Conservation (phyloP, 352 stramenopile species). For the Phytopythium kandeliae region DNA sequence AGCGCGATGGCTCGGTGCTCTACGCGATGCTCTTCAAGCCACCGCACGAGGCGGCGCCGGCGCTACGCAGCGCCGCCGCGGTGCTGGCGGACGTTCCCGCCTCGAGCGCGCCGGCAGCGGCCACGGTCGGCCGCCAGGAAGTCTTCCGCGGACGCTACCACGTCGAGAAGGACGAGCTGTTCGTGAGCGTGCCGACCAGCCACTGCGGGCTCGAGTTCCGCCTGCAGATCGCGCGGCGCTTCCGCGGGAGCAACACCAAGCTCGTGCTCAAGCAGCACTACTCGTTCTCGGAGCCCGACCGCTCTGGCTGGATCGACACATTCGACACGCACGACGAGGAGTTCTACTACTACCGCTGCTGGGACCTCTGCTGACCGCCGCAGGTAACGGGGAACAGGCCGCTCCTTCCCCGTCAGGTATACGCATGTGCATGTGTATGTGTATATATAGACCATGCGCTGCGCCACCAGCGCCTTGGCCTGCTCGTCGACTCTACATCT, state of each 20-base stretch:
- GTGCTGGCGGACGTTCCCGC: not conserved
- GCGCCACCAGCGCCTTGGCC: too few relatives aligned
- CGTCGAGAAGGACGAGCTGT: conserved; percentile 57
- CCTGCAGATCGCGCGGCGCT: conserved; percentile 38
- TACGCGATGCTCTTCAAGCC: conserved; percentile 78
- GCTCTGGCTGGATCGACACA: conserved; percentile 56
- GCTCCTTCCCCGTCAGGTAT: too few relatives aligned
- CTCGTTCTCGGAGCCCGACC: conserved; percentile 59
- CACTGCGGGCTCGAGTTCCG: conserved; percentile 71
- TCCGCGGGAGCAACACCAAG: conserved; percentile 48
- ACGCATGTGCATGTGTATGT: conserved; percentile 5
- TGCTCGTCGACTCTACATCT: too few relatives aligned
- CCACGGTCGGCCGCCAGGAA: conserved; percentile 19
- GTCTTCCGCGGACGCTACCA: conserved; percentile 52
- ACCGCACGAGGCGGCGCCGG: conserved; percentile 41
- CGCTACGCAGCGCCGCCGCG: conserved; percentile 19
- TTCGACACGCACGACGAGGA: conserved; percentile 71
- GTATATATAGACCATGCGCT: conserved; percentile 7
- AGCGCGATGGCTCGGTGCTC: conserved; percentile 60
- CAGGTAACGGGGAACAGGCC: too few relatives aligned
- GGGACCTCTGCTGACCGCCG: conserved; percentile 30
- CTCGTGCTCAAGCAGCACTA: conserved; percentile 68
- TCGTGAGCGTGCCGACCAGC: conserved; percentile 61
- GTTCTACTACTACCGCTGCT: conserved; percentile 72
- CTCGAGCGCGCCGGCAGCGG: not conserved